These are phyloP conservation scores for Trichosporon coremiiforme DNA, from an alignment of 1,284 basidiomycete species.

Conservation along the genomic window DNA sequence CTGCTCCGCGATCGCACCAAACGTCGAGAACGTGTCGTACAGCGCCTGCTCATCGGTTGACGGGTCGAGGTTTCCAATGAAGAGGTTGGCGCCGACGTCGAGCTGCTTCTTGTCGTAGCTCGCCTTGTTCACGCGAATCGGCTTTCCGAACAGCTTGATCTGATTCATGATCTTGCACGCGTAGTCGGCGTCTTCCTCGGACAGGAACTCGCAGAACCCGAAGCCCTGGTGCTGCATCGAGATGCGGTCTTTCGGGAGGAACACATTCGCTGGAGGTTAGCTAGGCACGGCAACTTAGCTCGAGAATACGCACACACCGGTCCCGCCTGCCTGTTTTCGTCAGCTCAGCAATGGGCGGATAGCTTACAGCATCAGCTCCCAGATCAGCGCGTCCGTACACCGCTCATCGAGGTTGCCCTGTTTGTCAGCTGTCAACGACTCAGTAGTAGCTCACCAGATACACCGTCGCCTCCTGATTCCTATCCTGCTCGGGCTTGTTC, in stretches of 20 bases:
- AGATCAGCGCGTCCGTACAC: conserved; percentile 88
- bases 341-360: conserved; percentile 13
- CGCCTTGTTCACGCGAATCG: conserved; percentile 96
- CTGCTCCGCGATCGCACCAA: conserved; percentile 89
- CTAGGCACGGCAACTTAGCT: neutral
- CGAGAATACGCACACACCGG: conserved; percentile 84
- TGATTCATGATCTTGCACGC: conserved; percentile 99
- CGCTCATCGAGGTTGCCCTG: conserved; percentile 97
- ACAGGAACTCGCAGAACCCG: conserved; percentile 98
- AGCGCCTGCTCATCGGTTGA: conserved; percentile 89
- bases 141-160: conserved; percentile 98
- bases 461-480: conserved; percentile 92
- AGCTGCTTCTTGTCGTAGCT: conserved; percentile 97
- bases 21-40: conserved; percentile 93
- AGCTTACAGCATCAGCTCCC: conserved; percentile 88
- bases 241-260: conserved; percentile 98
- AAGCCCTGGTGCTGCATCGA: conserved; percentile 98
- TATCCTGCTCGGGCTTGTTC: conserved; percentile 70
- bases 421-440: neutral
- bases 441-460: conserved; percentile 70
- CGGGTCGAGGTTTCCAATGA: conserved; percentile 92
- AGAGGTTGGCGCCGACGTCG: conserved; percentile 96
- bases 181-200: conserved; percentile 97
- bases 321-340: conserved; percentile 71
- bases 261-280: conserved; percentile 75